Evolutionary conservation across 2,329 filamentous ascomycete species (phyloP).

Genomic region (Pseudocercospora ulei): DNA sequence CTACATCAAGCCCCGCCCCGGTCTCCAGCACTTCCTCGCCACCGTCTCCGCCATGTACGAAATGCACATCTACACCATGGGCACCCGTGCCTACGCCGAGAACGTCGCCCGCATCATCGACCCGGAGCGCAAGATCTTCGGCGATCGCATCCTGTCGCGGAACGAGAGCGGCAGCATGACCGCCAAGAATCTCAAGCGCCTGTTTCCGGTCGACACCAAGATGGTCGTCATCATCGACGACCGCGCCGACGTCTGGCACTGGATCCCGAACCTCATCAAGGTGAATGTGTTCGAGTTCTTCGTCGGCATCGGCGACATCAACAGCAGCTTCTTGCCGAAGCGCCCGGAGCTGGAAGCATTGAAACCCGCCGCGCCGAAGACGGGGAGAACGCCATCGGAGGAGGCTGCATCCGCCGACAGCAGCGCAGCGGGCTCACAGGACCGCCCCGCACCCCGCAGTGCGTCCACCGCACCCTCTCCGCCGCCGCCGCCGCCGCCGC

Average conservation of each 20-base stretch:
- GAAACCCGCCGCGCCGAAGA: constrained; percentile 24
- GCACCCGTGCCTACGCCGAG: constrained; percentile 87
- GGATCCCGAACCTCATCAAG: constrained; percentile 86
- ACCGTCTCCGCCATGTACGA: constrained; percentile 75
- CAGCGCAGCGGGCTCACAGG: constrained; percentile 7
- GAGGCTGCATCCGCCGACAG: constrained; percentile 11
- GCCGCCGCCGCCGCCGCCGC: constrained; percentile 10
- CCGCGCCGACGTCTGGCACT: constrained; percentile 90
- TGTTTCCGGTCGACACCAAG: constrained; percentile 94
- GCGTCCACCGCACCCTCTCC: constrained; percentile 14
- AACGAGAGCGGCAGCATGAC: constrained; percentile 93
- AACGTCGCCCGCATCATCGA: constrained; percentile 90
- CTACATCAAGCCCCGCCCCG: constrained; percentile 94
- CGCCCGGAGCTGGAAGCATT: constrained; percentile 41
- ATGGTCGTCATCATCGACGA: constrained; percentile 99
- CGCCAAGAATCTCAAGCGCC: constrained; percentile 75
- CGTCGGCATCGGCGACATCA: constrained; percentile 95
- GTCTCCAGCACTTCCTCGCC: constrained; percentile 68
- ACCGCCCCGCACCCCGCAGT: constrained; percentile 12
- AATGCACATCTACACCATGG: constrained; percentile 98
- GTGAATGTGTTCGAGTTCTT: constrained; percentile 96
- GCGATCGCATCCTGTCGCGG: constrained; percentile 86
- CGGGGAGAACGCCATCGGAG: constrained; percentile 19
- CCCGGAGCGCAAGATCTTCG: constrained; percentile 78
- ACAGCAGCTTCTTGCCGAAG: constrained; percentile 91